These are phyloP conservation scores for Geoglossum cookeanum DNA, from an alignment of 2,329 filamentous ascomycete genomes.

Conservation along the genomic window DNA sequence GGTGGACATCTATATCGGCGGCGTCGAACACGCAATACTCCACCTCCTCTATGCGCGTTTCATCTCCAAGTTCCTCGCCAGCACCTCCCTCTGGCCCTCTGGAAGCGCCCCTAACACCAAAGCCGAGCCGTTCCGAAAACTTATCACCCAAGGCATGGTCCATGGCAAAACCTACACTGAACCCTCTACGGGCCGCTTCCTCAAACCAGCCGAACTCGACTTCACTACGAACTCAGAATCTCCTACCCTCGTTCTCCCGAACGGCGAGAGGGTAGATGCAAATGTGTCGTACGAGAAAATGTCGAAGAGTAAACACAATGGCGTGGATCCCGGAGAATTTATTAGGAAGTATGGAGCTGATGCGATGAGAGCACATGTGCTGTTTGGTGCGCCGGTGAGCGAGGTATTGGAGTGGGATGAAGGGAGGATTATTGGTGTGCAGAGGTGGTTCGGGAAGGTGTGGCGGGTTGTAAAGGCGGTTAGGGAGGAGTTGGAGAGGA, in stretches of 20 bases:
- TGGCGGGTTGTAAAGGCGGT: constrained; percentile 33
- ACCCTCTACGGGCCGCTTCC: constrained; percentile 53
- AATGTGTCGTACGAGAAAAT: constrained; percentile 68
- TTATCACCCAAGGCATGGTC: constrained; percentile 85
- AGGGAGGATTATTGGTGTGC: constrained; percentile 59
- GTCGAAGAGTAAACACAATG: constrained; percentile 90
- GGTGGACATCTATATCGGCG: constrained; percentile 76
- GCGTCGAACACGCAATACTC: constrained; percentile 77
- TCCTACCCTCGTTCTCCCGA: constrained; percentile 40
- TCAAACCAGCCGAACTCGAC: constrained; percentile 59
- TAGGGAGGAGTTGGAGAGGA: neutral
- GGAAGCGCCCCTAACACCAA: constrained; percentile 17
- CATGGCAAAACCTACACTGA: constrained; percentile 70
- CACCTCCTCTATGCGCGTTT: constrained; percentile 81
- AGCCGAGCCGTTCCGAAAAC: constrained; percentile 61
- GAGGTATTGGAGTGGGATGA: constrained; percentile 83
- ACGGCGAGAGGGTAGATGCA: constrained; percentile 30
- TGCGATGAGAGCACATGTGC: constrained; percentile 65
- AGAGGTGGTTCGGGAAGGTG: constrained; percentile 58
- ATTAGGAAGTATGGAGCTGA: constrained; percentile 65
- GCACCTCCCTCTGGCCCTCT: constrained; percentile 27
- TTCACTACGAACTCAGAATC: constrained; percentile 26
- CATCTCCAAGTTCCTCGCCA: constrained; percentile 68
- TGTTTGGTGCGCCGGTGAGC: constrained; percentile 71
- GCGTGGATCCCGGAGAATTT: constrained; percentile 59